Evolutionary conservation across 495 filamentous ascomycete genomes (phyloP).

Genomic region (Neurospora africana): DNA sequence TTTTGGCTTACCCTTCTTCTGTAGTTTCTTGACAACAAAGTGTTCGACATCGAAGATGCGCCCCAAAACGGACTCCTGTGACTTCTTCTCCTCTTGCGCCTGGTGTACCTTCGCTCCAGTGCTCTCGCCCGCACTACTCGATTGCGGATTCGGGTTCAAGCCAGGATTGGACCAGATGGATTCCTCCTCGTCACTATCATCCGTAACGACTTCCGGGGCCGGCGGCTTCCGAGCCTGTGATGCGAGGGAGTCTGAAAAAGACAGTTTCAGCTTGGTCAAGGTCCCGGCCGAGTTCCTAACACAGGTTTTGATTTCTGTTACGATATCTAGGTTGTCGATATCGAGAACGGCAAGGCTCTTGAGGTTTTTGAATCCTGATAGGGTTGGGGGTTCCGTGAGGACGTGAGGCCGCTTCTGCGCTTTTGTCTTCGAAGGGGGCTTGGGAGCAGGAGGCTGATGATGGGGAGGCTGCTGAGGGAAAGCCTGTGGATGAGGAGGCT

Average conservation of each 20-base stretch:
- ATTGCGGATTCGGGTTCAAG: background rate
- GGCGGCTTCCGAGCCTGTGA: slow-evolving; percentile 40
- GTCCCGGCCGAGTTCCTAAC: slow-evolving; percentile 39
- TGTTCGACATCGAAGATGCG: slow-evolving; percentile 42
- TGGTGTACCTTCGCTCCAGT: slow-evolving; percentile 28
- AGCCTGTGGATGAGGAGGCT: slow-evolving; percentile 7
- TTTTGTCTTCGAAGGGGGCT: slow-evolving; percentile 14
- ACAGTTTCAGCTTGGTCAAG: slow-evolving; percentile 43
- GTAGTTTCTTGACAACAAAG: slow-evolving; percentile 16
- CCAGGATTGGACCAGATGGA: background rate
- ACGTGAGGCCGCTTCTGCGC: slow-evolving; percentile 11
- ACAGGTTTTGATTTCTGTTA: slow-evolving; percentile 43
- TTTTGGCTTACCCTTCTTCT: slow-evolving; percentile 16
- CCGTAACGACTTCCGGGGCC: slow-evolving; percentile 30
- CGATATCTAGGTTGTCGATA: slow-evolving; percentile 44
- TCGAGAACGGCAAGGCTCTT: slow-evolving; percentile 44
- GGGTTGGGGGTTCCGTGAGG: slow-evolving; percentile 31
- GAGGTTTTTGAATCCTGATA: slow-evolving; percentile 47
- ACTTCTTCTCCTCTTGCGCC: slow-evolving; percentile 38
- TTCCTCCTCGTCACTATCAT: slow-evolving; percentile 22
- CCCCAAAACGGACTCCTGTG: slow-evolving; percentile 44
- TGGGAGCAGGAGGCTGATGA: slow-evolving; percentile 13
- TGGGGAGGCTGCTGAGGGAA: slow-evolving; percentile 11
- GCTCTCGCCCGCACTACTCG: slow-evolving; percentile 7
- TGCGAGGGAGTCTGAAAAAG: slow-evolving; percentile 44